Conservation (phyloP, 148 eudicot species). For the Selenicereus undatus region DNA sequence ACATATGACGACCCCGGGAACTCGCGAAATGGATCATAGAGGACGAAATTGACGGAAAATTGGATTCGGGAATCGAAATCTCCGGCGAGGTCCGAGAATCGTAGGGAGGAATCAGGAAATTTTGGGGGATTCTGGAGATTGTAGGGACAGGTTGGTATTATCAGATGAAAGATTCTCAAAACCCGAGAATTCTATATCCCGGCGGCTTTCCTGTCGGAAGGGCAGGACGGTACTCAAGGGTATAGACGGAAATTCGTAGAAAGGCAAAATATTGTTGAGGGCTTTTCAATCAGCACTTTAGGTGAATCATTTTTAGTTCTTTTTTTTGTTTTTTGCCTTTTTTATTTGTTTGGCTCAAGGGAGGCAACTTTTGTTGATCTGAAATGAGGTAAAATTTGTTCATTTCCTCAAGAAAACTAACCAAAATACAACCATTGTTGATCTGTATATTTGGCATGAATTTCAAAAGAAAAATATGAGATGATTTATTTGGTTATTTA, state of each 20-base stretch:
- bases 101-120: conserved; percentile 8
- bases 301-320: too few species aligned
- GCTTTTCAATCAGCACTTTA: neutral
- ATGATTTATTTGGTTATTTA: too few species aligned
- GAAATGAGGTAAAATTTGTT: too few species aligned
- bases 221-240: conserved; percentile 12
- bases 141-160: neutral
- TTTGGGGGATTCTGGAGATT: neutral
- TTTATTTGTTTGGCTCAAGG: too few species aligned
- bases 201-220: conserved; percentile 18
- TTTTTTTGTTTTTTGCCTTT: too few species aligned
- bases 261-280: neutral
- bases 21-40: conserved; percentile 34
- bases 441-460: too few species aligned
- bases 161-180: conserved; percentile 19
- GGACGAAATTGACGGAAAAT: neutral
- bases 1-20: conserved; percentile 16
- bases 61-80: neutral
- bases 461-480: too few species aligned
- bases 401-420: too few species aligned
- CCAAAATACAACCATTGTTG: too few species aligned
- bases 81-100: conserved; percentile 16
- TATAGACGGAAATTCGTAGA: conserved; percentile 5
- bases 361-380: too few species aligned
- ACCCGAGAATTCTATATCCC: conserved; percentile 27